Evolutionary conservation across 2,329 filamentous ascomycete genomes (phyloP).

Genomic region (Pseudogymnoascus sp.): DNA sequence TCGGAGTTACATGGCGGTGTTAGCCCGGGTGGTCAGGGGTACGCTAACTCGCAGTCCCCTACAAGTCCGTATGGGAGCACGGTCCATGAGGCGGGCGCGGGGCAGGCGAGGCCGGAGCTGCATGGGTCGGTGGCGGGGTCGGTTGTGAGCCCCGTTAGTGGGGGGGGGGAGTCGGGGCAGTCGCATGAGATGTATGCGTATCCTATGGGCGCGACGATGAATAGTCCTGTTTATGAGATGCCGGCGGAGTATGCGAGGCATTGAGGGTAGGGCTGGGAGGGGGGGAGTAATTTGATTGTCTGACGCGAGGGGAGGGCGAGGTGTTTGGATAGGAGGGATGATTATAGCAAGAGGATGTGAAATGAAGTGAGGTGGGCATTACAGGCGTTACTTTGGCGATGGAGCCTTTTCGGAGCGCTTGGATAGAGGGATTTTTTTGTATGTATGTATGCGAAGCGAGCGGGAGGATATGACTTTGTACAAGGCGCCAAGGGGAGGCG

Average conservation of each 20-base stretch:
- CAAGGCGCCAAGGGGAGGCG: background rate
- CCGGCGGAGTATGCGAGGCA: background rate
- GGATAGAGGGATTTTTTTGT: background rate
- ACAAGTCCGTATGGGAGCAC: background rate
- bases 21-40: background rate
- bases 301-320: background rate
- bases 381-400: background rate
- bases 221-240: background rate
- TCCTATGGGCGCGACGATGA: background rate
- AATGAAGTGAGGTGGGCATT: background rate
- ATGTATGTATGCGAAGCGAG: background rate
- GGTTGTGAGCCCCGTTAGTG: background rate
- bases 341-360: background rate
- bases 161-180: background rate
- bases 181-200: background rate
- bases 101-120: background rate
- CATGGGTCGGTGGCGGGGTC: background rate
- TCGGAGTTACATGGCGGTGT: background rate
- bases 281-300: too few relatives aligned
- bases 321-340: background rate
- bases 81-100: background rate
- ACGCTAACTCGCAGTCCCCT: background rate
- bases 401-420: background rate
- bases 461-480: background rate
- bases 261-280: background rate